These are phyloP conservation scores for Mycena vitilis DNA, from an alignment of 768 basidiomycete genomes.

Conservation along the genomic window DNA sequence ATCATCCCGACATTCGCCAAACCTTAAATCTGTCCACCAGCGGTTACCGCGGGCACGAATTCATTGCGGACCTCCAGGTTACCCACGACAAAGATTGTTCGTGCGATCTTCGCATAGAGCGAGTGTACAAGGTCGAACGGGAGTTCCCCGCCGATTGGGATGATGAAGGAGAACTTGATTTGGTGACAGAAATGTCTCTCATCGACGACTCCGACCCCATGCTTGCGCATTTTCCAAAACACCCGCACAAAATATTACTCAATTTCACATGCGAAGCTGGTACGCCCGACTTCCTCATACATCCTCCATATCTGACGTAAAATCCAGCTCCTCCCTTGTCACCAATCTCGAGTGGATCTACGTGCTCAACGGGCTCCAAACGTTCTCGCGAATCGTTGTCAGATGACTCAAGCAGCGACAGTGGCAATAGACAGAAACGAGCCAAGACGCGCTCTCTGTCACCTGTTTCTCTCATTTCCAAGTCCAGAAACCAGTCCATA, in stretches of 20 bases:
- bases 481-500: background rate
- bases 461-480: background rate
- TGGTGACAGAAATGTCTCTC: background rate
- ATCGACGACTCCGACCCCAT: background rate
- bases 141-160: background rate
- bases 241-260: background rate
- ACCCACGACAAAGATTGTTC: too few relatives aligned
- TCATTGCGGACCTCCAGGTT: too few relatives aligned
- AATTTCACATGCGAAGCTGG: background rate
- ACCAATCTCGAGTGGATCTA: background rate
- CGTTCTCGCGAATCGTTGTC: background rate
- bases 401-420: background rate
- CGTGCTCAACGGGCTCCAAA: background rate
- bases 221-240: background rate
- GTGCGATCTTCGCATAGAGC: too few relatives aligned
- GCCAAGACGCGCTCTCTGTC: background rate
- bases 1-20: too few relatives aligned
- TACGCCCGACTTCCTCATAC: background rate
- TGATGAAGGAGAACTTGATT: background rate
- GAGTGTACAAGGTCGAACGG: background rate
- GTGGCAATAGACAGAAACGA: background rate
- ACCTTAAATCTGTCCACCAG: too few relatives aligned
- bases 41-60: too few relatives aligned
- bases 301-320: background rate
- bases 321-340: background rate